Conservation (phyloP, 805 yeast genomes). For the Komagataella mondaviorum region DNA sequence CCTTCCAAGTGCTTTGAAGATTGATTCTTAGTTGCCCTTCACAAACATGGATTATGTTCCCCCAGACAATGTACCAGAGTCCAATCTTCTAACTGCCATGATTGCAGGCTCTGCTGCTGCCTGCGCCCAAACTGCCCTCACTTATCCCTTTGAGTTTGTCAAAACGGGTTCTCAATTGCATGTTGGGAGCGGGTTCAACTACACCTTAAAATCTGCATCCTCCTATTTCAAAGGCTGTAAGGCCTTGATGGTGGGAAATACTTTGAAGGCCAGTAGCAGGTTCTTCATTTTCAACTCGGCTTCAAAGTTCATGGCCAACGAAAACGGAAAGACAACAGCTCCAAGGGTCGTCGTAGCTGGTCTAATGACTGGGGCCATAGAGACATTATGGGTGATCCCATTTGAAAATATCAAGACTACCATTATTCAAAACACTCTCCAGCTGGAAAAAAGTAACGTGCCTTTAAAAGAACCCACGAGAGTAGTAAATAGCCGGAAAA, state of each 20-base stretch:
- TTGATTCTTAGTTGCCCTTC: background rate
- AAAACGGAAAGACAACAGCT: conserved; percentile 51
- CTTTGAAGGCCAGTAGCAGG: conserved; percentile 61
- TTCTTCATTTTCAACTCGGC: conserved; percentile 65
- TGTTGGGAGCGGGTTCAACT: conserved; percentile 19
- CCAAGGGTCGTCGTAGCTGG: conserved; percentile 81
- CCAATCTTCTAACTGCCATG: conserved; percentile 41
- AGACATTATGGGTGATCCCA: conserved; percentile 39
- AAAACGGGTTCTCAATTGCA: conserved; percentile 43
- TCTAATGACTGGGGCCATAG: conserved; percentile 67
- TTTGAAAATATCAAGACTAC: conserved; percentile 65
- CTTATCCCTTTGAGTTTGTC: conserved; percentile 61
- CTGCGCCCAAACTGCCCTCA: conserved; percentile 43
- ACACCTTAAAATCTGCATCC: conserved; percentile 18
- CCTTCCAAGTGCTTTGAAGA: background rate
- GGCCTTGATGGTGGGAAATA: conserved; percentile 63
- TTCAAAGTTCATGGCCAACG: conserved; percentile 51
- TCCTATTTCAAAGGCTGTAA: conserved; percentile 47
- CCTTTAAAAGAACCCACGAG: background rate
- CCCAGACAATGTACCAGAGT: conserved; percentile 6
- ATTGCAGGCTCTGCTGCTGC: conserved; percentile 53
- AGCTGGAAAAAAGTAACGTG: conserved; percentile 7
- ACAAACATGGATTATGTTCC: background rate
- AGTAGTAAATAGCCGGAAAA: background rate
- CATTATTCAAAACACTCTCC: conserved; percentile 58